These are phyloP conservation scores for Xylariaceae sp. DNA, from an alignment of 2,329 filamentous ascomycete genomes.

Conservation along the genomic window DNA sequence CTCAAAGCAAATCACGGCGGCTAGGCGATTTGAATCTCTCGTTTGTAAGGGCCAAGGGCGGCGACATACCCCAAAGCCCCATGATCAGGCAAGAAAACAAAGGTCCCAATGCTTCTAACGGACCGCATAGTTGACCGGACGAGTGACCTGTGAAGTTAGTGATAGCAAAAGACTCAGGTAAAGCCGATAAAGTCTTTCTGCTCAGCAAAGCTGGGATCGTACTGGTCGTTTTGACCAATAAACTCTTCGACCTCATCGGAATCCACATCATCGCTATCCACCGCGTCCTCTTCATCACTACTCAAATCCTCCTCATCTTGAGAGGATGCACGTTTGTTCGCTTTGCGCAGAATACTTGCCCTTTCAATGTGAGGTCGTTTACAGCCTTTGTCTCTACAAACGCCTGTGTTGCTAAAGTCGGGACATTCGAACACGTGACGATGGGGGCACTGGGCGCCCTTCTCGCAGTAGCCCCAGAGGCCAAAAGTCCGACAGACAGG, in stretches of 20 bases:
- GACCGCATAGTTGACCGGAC: constrained; percentile 8
- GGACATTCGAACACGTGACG: constrained; percentile 92
- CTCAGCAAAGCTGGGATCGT: constrained; percentile 51
- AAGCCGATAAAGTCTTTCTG: constrained; percentile 56
- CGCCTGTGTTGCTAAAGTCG: constrained; percentile 86
- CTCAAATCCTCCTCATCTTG: constrained; percentile 64
- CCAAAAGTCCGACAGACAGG: constrained; percentile 82
- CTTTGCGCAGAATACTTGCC: constrained; percentile 71
- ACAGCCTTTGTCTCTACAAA: constrained; percentile 76
- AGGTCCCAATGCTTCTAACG: constrained; percentile 8
- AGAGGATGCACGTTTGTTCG: constrained; percentile 43
- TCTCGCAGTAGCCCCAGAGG: constrained; percentile 80
- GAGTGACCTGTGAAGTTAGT: constrained; percentile 23
- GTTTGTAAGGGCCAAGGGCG: constrained; percentile 10
- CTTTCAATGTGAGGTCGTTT: constrained; percentile 82
- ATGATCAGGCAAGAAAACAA: background rate
- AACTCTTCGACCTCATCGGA: constrained; percentile 69
- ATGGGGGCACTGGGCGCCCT: constrained; percentile 69
- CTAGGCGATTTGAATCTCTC: background rate
- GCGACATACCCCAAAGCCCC: background rate
- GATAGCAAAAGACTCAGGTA: constrained; percentile 29
- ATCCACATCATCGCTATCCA: constrained; percentile 72
- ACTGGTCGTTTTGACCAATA: constrained; percentile 50
- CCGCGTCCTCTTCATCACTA: constrained; percentile 68
- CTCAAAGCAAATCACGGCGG: constrained; percentile 1